These are phyloP conservation scores for Fistulina hepatica DNA, from an alignment of 1,284 basidiomycete genomes.

Conservation along the genomic window DNA sequence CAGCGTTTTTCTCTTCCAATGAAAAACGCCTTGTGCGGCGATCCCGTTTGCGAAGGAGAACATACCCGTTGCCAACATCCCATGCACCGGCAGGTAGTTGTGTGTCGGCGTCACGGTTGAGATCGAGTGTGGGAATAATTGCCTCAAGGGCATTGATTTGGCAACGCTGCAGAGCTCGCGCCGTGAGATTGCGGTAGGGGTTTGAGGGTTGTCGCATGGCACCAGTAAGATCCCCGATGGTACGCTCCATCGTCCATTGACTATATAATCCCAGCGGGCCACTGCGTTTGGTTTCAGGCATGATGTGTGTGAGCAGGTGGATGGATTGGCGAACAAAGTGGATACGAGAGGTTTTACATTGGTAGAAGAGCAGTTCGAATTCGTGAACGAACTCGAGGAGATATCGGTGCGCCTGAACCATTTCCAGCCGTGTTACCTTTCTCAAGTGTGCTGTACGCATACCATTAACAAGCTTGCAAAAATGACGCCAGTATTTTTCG, in stretches of 20 bases:
- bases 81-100: slow-evolving; percentile 1
- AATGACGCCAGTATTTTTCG: slow-evolving; percentile 20
- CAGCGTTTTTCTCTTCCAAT: background rate
- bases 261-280: slow-evolving; percentile 18
- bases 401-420: slow-evolving; percentile 14
- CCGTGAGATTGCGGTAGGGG: slow-evolving; percentile 18
- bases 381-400: slow-evolving; percentile 18
- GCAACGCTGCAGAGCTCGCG: slow-evolving; percentile 11
- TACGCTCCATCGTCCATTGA: slow-evolving; percentile 26
- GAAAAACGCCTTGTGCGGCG: background rate
- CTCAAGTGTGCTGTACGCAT: slow-evolving; percentile 20
- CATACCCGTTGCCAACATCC: slow-evolving; percentile 8
- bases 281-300: slow-evolving; percentile 16
- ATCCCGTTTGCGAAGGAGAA: slow-evolving; percentile 5
- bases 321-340: slow-evolving; percentile 23
- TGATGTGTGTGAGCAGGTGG: slow-evolving; percentile 23
- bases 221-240: slow-evolving; percentile 26
- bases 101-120: background rate
- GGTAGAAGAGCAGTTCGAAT: slow-evolving; percentile 23
- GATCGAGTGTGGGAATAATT: slow-evolving; percentile 14
- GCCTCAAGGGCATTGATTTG: slow-evolving; percentile 16
- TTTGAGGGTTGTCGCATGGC: slow-evolving; percentile 20
- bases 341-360: slow-evolving; percentile 16
- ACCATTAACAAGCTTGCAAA: slow-evolving; percentile 24
- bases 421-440: slow-evolving; percentile 10